These are phyloP conservation scores for Zostera marina DNA, from an alignment of 116 monocot species.

Conservation along the genomic window DNA sequence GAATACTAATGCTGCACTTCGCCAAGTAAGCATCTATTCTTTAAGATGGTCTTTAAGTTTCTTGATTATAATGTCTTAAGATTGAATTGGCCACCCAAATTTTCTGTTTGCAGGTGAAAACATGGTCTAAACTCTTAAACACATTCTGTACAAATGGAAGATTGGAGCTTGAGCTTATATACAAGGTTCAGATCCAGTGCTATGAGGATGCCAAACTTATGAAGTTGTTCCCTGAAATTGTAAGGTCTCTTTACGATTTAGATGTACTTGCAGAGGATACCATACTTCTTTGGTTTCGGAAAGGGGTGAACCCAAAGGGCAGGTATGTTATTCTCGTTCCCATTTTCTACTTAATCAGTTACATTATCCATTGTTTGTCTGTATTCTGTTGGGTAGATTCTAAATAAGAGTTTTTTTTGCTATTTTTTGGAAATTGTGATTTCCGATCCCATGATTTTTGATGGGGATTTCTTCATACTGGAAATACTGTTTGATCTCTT, in stretches of 20 bases:
- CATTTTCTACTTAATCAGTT: background rate
- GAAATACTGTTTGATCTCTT: too few species aligned
- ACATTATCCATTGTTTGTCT: background rate
- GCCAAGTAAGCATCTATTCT: slow-evolving; percentile 31
- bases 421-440: too few species aligned
- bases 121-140: slow-evolving; percentile 76
- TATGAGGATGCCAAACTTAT: slow-evolving; percentile 94
- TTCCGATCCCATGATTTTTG: too few species aligned
- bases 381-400: too few species aligned
- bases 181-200: slow-evolving; percentile 92
- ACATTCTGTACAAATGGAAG: slow-evolving; percentile 71
- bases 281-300: slow-evolving; percentile 86
- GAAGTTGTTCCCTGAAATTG: slow-evolving; percentile 92
- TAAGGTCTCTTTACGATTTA: slow-evolving; percentile 84
- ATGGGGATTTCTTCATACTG: too few species aligned
- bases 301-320: slow-evolving; percentile 84
- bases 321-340: slow-evolving; percentile 24
- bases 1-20: slow-evolving; percentile 86
- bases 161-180: slow-evolving; percentile 81
- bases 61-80: background rate
- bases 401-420: too few species aligned
- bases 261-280: slow-evolving; percentile 98
- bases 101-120: slow-evolving; percentile 49
- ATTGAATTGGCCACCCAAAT: background rate
- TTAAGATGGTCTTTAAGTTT: too few species aligned